These are phyloP conservation scores for Scheffersomyces quercinus DNA, from an alignment of 1,139 yeast species.

Conservation along the genomic window DNA sequence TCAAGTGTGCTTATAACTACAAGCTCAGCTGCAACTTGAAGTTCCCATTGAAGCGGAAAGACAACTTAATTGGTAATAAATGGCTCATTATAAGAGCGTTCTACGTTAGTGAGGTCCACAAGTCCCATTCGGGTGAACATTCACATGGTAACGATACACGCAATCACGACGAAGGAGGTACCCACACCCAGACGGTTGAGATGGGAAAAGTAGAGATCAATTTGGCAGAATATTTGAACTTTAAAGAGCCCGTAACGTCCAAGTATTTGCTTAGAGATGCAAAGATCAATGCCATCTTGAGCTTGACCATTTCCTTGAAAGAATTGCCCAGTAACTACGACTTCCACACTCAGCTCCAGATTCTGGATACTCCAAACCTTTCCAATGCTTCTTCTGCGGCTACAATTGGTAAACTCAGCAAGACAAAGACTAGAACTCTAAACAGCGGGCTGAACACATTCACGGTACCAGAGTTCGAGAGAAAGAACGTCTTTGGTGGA, in stretches of 20 bases:
- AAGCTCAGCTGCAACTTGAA: conserved; percentile 40
- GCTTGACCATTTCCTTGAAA: conserved; percentile 40
- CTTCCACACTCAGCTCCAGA: conserved; percentile 43
- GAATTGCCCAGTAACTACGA: conserved; percentile 45
- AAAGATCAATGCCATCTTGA: conserved; percentile 77
- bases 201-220: conserved; percentile 72
- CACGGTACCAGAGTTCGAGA: conserved; percentile 41
- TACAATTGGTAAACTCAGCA: conserved; percentile 1
- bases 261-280: conserved; percentile 74
- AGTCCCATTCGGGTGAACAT: not conserved
- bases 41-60: conserved; percentile 36
- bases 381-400: not conserved
- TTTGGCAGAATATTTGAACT: conserved; percentile 69
- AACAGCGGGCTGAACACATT: conserved; percentile 11
- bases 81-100: conserved; percentile 33
- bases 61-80: conserved; percentile 41
- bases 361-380: conserved; percentile 24
- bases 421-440: too few species aligned
- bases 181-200: conserved; percentile 26
- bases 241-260: conserved; percentile 51
- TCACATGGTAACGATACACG: conserved; percentile 34
- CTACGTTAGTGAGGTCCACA: conserved; percentile 35
- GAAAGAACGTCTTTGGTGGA: conserved; percentile 41
- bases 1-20: conserved; percentile 43
- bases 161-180: conserved; percentile 8